Percentiles rank a stretch among this genome's conserved stretches.
These are phyloP conservation scores for Fusarium sp. DNA, from an alignment of 2,329 filamentous ascomycete genomes.

Conservation along the genomic window DNA sequence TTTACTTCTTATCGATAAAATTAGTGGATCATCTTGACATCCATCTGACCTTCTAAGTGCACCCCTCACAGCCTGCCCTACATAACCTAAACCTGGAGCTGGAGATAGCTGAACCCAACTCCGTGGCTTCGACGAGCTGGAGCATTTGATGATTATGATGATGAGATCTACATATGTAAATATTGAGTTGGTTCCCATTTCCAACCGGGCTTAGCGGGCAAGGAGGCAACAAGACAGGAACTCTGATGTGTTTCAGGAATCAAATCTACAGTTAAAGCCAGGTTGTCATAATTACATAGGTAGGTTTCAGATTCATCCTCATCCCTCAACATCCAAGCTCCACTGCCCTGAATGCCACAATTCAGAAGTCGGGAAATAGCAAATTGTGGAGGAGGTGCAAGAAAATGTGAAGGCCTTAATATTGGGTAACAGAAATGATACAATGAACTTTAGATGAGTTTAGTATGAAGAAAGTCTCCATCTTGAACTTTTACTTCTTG, in stretches of 20 bases:
- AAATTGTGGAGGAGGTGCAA: too few species aligned
- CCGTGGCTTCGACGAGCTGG: background rate
- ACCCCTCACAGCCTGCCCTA: too few species aligned
- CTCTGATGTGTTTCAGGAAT: background rate
- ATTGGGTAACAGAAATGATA: too few species aligned
- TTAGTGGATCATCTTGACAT: background rate
- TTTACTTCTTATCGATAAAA: slow-evolving; percentile 42
- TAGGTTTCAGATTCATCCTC: slow-evolving; percentile 6
- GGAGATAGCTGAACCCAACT: background rate
- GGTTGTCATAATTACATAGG: background rate
- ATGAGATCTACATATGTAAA: background rate
- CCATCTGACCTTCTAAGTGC: too few species aligned
- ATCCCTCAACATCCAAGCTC: background rate
- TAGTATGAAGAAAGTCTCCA: background rate
- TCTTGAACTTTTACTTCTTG: background rate
- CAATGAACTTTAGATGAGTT: background rate
- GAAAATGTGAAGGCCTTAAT: too few species aligned
- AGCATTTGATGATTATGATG: background rate
- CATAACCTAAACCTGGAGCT: slow-evolving; percentile 8
- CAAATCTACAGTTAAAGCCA: background rate
- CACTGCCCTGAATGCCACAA: too few species aligned
- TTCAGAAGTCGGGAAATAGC: too few species aligned
- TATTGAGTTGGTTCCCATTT: background rate
- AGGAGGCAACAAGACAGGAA: background rate
- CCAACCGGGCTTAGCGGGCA: background rate